Evolutionary conservation across 345 rosid genomes (phyloP).

Genomic region (Salix caprea): DNA sequence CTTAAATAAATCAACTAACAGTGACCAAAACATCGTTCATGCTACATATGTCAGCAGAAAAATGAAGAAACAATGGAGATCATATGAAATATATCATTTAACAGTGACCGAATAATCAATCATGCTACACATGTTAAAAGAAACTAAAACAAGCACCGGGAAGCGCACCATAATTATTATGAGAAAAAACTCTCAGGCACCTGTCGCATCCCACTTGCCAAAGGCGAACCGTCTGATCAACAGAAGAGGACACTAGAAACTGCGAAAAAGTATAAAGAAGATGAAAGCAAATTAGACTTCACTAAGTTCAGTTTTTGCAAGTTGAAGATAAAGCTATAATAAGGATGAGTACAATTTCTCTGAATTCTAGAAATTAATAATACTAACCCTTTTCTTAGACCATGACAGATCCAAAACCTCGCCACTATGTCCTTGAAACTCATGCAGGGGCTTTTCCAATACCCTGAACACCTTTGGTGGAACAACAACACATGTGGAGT

Average conservation of each 20-base stretch:
- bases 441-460: constrained; percentile 61
- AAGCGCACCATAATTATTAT: constrained; percentile 25
- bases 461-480: constrained; percentile 59
- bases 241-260: constrained; percentile 26
- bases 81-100: background rate
- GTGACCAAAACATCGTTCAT: background rate
- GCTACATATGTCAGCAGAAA: no score
- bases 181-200: constrained; percentile 26
- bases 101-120: background rate
- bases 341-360: background rate
- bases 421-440: constrained; percentile 57
- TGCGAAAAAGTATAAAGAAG: constrained; percentile 19
- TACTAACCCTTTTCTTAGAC: constrained; percentile 70
- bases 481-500: constrained; percentile 54
- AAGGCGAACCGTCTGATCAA: constrained; percentile 25
- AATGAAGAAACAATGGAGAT: background rate
- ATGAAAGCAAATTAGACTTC: background rate
- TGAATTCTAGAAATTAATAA: background rate
- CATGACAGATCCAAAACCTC: constrained; percentile 79
- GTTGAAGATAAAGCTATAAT: background rate
- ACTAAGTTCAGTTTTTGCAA: background rate
- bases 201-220: constrained; percentile 30
- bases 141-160: background rate
- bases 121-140: background rate
- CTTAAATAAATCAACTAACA: background rate